These are phyloP conservation scores for Strigomonas culicis DNA, from an alignment of 208 protist genomes.

Conservation along the genomic window DNA sequence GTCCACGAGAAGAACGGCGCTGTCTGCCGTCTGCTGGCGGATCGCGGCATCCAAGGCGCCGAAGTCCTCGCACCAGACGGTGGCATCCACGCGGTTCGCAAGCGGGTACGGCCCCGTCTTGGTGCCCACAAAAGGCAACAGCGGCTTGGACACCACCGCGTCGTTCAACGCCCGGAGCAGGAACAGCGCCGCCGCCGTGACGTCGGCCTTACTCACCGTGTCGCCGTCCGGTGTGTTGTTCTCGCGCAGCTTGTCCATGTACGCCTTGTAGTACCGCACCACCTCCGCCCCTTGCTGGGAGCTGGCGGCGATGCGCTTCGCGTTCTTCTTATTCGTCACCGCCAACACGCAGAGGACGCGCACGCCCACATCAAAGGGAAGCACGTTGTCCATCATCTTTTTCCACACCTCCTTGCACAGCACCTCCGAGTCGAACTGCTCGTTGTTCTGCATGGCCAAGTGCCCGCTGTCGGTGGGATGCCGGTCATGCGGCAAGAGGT, in stretches of 20 bases:
- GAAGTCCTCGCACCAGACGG: constrained; percentile 59
- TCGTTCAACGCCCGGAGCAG: constrained; percentile 62
- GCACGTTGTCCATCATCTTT: constrained; percentile 64
- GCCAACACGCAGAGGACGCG: constrained; percentile 69
- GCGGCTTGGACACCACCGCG: constrained; percentile 21
- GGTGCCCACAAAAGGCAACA: constrained; percentile 25
- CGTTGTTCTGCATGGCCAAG: constrained; percentile 19
- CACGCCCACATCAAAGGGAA: constrained; percentile 80
- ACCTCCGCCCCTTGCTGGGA: constrained; percentile 21
- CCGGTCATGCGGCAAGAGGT: background rate
- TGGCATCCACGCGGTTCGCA: constrained; percentile 21
- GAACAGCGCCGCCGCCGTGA: constrained; percentile 55
- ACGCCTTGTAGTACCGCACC: constrained; percentile 41
- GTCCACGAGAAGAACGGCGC: constrained; percentile 24
- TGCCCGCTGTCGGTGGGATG: background rate
- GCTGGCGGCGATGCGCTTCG: constrained; percentile 24
- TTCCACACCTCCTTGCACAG: constrained; percentile 57
- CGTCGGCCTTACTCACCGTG: constrained; percentile 31
- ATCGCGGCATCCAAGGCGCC: background rate
- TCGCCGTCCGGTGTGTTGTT: constrained; percentile 6
- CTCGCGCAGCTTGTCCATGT: constrained; percentile 23
- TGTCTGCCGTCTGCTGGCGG: constrained; percentile 10
- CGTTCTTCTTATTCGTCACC: constrained; percentile 40
- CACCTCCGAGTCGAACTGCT: constrained; percentile 46
- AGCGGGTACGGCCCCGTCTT: constrained; percentile 32